phyloP scores from a whole-genome alignment of 192 early-diverging fungal species.

The Funneliformis geosporum region DNA sequence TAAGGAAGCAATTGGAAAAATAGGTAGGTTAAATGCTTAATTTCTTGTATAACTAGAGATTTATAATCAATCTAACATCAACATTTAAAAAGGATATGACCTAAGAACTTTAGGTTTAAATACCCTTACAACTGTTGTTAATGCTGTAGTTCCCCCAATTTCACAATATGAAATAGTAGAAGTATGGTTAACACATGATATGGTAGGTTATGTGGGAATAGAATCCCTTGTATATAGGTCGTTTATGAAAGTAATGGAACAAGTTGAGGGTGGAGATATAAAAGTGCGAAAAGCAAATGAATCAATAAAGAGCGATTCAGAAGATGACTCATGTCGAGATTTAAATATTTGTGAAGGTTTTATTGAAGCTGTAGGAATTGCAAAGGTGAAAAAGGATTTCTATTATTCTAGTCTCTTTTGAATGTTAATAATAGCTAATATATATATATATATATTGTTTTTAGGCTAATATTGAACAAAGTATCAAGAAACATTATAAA shows the following conservation, averaged over 20 bases:
- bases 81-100: conserved; percentile 52
- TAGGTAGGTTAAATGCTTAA: conserved; percentile 40
- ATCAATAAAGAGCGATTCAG: conserved; percentile 33
- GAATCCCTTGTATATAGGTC: conserved; percentile 56
- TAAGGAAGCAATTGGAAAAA: conserved; percentile 61
- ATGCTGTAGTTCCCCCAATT: conserved; percentile 61
- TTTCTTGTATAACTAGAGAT: neutral
- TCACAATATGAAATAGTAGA: conserved; percentile 63
- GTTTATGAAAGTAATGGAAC: conserved; percentile 60
- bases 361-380: conserved; percentile 54
- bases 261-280: conserved; percentile 61
- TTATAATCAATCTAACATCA: conserved; percentile 13
- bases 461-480: conserved; percentile 59
- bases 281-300: conserved; percentile 51
- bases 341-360: conserved; percentile 61
- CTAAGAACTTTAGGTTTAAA: conserved; percentile 49
- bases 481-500: conserved; percentile 52
- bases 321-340: conserved; percentile 39
- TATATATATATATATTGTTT: neutral
- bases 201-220: conserved; percentile 57
- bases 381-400: conserved; percentile 42
- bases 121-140: conserved; percentile 52
- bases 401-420: neutral
- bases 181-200: conserved; percentile 58
- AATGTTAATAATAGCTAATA: neutral